A percentile compares a stretch with the other conserved stretches of the same genome.
These are phyloP conservation scores for Apophysomyces sp. DNA, from an alignment of 371 early-diverging fungal species.

Conservation along the genomic window DNA sequence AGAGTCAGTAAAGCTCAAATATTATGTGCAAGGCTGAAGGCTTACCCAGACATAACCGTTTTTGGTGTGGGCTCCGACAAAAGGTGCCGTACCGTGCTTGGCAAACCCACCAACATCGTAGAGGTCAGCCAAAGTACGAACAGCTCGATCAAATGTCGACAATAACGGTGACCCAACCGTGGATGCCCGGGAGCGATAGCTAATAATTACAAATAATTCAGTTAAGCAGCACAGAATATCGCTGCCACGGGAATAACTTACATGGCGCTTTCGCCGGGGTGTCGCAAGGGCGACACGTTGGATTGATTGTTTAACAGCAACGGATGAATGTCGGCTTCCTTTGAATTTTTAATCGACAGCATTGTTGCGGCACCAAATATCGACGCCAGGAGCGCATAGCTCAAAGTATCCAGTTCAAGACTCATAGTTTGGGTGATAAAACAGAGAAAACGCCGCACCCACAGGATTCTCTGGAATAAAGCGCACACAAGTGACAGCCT, in stretches of 20 bases:
- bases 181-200: slow-evolving; percentile 65
- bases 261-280: slow-evolving; percentile 68
- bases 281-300: slow-evolving; percentile 59
- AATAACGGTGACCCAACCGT: slow-evolving; percentile 59
- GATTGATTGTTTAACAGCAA: slow-evolving; percentile 73
- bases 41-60: slow-evolving; percentile 27
- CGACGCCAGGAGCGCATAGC: slow-evolving; percentile 38
- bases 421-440: slow-evolving; percentile 18
- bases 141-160: slow-evolving; percentile 35
- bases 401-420: slow-evolving; percentile 43
- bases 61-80: slow-evolving; percentile 18
- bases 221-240: not conserved
- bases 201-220: not conserved
- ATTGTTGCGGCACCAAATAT: slow-evolving; percentile 46
- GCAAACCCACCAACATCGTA: slow-evolving; percentile 40
- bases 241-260: too few species aligned
- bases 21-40: slow-evolving; percentile 9
- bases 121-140: slow-evolving; percentile 57
- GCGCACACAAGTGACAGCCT: too few species aligned
- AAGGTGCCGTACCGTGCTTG: slow-evolving; percentile 30
- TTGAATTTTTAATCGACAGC: slow-evolving; percentile 50
- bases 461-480: too few species aligned
- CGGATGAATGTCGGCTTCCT: slow-evolving; percentile 79
- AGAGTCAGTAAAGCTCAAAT: not conserved
- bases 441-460: not conserved